Evolutionary conservation across 371 early-diverging fungal genomes (phyloP).

Genomic region (Haplosporangium sp.): DNA sequence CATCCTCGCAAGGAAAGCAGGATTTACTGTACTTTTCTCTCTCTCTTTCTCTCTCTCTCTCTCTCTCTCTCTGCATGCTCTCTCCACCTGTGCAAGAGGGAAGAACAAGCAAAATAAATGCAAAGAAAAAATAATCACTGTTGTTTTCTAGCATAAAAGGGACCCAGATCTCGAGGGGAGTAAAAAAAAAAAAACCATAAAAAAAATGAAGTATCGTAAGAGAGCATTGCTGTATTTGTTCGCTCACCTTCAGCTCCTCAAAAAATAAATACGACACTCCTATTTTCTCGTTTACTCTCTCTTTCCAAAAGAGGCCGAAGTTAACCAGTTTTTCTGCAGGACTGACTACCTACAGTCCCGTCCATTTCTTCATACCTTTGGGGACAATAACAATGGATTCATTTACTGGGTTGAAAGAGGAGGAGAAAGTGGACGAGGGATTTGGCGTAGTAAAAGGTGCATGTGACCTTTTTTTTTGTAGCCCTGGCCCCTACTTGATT

Average conservation of each 20-base stretch:
- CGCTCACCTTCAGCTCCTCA: not conserved
- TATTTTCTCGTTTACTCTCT: not conserved
- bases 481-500: no score
- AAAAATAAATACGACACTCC: not conserved
- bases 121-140: not conserved
- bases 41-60: no score
- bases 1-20: no score
- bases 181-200: not conserved
- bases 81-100: not conserved
- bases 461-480: no score
- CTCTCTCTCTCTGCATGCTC: no score
- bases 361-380: not conserved
- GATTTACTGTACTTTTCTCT: no score
- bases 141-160: not conserved
- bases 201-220: not conserved
- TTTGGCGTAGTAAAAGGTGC: no score
- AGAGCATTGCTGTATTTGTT: not conserved
- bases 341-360: not conserved
- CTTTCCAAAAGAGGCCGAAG: not conserved
- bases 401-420: no score
- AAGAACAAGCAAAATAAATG: not conserved
- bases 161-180: not conserved
- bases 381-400: no score
- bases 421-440: no score
- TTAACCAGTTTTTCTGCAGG: not conserved